Evolutionary conservation across 805 yeast genomes (phyloP).

Genomic region (Candida maesae): DNA sequence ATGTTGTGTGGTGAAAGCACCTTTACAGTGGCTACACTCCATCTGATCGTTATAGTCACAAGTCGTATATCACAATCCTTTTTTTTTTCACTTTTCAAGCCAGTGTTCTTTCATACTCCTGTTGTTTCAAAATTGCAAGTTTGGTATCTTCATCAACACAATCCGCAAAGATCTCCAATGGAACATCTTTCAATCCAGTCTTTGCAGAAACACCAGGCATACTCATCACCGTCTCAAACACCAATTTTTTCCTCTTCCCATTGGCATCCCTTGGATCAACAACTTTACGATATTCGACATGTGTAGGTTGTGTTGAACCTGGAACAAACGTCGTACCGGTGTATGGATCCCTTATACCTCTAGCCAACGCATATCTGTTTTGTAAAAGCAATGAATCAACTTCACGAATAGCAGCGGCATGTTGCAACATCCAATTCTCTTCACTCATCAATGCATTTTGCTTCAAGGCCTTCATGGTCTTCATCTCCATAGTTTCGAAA

Average conservation of each 20-base stretch:
- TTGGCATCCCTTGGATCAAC: conserved; percentile 28
- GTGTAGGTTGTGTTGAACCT: conserved; percentile 63
- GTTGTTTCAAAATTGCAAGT: conserved; percentile 61
- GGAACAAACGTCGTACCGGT: conserved; percentile 83
- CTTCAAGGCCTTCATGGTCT: conserved; percentile 23
- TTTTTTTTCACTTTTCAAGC: conserved; percentile 3
- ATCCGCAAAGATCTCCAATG: conserved; percentile 54
- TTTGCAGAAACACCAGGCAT: conserved; percentile 44
- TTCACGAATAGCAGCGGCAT: conserved; percentile 71
- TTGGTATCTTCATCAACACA: conserved; percentile 53
- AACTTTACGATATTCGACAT: conserved; percentile 21
- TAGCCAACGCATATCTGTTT: conserved; percentile 50
- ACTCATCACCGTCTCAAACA: conserved; percentile 43
- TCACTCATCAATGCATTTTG: conserved; percentile 40
- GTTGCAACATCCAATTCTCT: conserved; percentile 81
- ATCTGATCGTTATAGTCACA: too few species aligned
- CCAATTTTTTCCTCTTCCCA: conserved; percentile 28
- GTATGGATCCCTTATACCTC: conserved; percentile 74
- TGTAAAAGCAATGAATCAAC: conserved; percentile 61
- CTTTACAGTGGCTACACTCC: too few species aligned
- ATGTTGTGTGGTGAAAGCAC: too few species aligned
- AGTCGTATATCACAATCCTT: too few species aligned
- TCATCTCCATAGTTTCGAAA: conserved; percentile 22
- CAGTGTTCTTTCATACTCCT: conserved; percentile 26
- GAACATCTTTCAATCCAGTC: conserved; percentile 67